These are phyloP conservation scores for Grammothele lineata DNA, from an alignment of 768 basidiomycete species.

Conservation along the genomic window DNA sequence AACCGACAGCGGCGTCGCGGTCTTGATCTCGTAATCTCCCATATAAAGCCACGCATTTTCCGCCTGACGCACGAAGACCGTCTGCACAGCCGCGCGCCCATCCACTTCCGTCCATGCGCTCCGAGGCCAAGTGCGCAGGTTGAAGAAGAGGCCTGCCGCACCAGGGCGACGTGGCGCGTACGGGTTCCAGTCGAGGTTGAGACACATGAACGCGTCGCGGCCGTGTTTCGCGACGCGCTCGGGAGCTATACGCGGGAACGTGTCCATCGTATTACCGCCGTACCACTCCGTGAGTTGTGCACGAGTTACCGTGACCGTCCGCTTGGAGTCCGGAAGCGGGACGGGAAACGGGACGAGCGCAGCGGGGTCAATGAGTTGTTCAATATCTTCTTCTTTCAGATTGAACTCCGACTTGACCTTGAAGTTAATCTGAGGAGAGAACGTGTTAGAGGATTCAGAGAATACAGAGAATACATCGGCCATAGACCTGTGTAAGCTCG, in stretches of 20 bases:
- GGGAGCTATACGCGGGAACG: conserved; percentile 22
- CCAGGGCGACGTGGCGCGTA: conserved; percentile 34
- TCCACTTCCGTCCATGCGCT: no score
- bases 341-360: conserved; percentile 25
- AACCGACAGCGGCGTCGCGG: conserved; percentile 17
- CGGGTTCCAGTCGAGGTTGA: conserved; percentile 29
- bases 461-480: no score
- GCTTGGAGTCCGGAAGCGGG: conserved; percentile 21
- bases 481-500: no score
- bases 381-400: conserved; percentile 7
- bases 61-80: conserved; percentile 4
- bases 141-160: conserved; percentile 31
- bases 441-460: no score
- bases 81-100: no score
- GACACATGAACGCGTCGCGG: conserved; percentile 31
- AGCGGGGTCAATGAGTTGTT: conserved; percentile 13
- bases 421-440: no score
- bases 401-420: conserved; percentile 5
- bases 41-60: conserved; percentile 26
- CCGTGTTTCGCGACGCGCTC: conserved; percentile 26
- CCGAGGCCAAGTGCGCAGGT: neutral
- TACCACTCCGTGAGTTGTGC: conserved; percentile 28
- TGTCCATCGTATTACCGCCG: conserved; percentile 32
- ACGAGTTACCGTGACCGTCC: conserved; percentile 28
- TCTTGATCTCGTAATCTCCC: conserved; percentile 24